phyloP scores from a whole-genome alignment of 352 stramenopile species.

The Phytophthora syringae region DNA sequence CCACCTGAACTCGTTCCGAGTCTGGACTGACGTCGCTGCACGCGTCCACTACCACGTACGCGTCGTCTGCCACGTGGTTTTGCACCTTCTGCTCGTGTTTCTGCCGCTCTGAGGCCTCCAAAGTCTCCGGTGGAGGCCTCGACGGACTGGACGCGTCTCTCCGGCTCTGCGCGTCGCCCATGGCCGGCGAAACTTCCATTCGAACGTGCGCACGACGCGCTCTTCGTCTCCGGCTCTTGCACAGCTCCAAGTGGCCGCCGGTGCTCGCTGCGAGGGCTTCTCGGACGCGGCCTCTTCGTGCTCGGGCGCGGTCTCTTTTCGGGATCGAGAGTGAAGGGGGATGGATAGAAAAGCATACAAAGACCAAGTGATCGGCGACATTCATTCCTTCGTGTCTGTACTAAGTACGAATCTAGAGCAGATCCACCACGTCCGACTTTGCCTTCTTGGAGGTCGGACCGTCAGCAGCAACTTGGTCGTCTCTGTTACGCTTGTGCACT shows the following conservation, averaged over 20 bases:
- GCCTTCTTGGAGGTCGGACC: conserved; percentile 32
- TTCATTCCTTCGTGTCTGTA: neutral
- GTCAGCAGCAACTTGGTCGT: neutral
- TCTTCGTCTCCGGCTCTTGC: neutral
- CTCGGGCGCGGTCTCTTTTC: conserved; percentile 12
- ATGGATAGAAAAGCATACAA: conserved; percentile 1
- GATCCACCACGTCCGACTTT: conserved; percentile 29
- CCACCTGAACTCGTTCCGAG: neutral
- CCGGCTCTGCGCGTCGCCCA: conserved; percentile 29
- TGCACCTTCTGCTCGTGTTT: conserved; percentile 3
- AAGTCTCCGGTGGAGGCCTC: neutral
- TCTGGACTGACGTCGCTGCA: conserved; percentile 1
- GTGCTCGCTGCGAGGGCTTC: conserved; percentile 9
- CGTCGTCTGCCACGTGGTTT: conserved; percentile 4
- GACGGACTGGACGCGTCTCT: conserved; percentile 17
- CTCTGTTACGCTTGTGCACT: conserved; percentile 35
- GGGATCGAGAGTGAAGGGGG: conserved; percentile 14
- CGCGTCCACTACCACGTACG: conserved; percentile 16
- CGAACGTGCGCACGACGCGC: neutral
- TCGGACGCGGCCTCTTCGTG: conserved; percentile 9
- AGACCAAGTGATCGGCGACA: neutral
- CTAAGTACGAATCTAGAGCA: conserved; percentile 45
- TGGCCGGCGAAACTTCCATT: conserved; percentile 15
- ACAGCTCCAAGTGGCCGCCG: conserved; percentile 4
- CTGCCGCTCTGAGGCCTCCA: conserved; percentile 1